Conservation (phyloP, 805 yeast genomes). For the Pichia cephalocereana region DNA sequence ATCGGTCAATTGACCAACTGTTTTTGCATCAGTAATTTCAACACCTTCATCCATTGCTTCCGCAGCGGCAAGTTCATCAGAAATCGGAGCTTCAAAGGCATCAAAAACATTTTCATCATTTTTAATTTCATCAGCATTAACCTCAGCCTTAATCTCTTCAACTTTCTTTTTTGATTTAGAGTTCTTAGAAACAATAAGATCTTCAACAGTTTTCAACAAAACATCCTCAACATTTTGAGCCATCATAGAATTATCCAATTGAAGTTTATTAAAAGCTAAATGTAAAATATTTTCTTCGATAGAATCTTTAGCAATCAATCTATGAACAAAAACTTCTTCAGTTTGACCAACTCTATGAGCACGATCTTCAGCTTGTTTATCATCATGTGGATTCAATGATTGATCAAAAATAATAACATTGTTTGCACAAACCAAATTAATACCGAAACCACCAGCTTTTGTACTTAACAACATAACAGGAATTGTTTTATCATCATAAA, state of each 20-base stretch:
- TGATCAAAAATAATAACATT: slow-evolving; percentile 87
- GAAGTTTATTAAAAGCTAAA: slow-evolving; percentile 84
- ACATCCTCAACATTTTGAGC: slow-evolving; percentile 41
- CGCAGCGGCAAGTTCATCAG: slow-evolving; percentile 1
- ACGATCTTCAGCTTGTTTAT: slow-evolving; percentile 96
- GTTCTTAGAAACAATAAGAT: slow-evolving; percentile 4
- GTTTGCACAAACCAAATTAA: slow-evolving; percentile 91
- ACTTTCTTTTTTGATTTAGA: not conserved
- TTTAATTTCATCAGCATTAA: not conserved
- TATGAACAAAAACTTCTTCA: slow-evolving; percentile 62
- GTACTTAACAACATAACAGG: slow-evolving; percentile 87
- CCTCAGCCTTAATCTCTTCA: not conserved
- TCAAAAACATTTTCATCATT: slow-evolving; percentile 6
- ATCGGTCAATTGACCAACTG: not conserved
- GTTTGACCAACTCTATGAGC: slow-evolving; percentile 62
- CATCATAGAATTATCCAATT: slow-evolving; percentile 63
- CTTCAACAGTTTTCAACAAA: slow-evolving; percentile 40
- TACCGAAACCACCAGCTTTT: slow-evolving; percentile 98
- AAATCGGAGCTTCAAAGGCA: slow-evolving; percentile 5
- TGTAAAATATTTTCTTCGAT: slow-evolving; percentile 85
- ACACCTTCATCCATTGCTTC: slow-evolving; percentile 10
- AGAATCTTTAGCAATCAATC: slow-evolving; percentile 63
- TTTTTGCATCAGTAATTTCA: not conserved
- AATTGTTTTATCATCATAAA: slow-evolving; percentile 70
- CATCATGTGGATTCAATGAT: slow-evolving; percentile 97